Evolutionary conservation across 1,284 basidiomycete genomes (phyloP), one percentile per base, ranked within the genome.

Genomic region (Sanghuangporus weigelae): DNA sequence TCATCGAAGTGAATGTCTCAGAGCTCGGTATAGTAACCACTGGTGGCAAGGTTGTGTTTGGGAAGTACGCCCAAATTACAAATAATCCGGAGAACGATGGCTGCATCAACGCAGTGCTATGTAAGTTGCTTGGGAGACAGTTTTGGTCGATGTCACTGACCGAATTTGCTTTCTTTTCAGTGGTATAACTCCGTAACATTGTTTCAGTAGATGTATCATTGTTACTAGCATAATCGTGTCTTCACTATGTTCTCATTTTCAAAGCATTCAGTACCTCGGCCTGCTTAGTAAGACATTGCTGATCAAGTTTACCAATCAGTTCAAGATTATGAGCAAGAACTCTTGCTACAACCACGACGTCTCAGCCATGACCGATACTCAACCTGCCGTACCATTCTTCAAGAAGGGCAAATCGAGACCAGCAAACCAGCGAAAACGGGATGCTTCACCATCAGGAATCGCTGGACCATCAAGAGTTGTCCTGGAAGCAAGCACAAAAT

Each of bases 11-110:
- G 72, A 99, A 99, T 73, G 96, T 96, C 19, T 95, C 92, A 57
- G 96, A 98, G 76, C 79, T 98, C 65, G 97, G 97, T 68, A 90
- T 99, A 86, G 97, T 99, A 61, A 99, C 97, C n/a, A 92, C 97
- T 1, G 96, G 96, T 60, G 97, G 97, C 69, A 99, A 99, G 75
- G 87, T 91, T 46, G 90, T 92, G 26, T 90, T 92, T 70, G 89
- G 89, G 74, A 95, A 98, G 78, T 98, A 97, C 71, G 96, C 96
- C 0, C 96, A 99, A 74, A 86, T 98, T 71, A 98, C 95, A 55
- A 96, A 97, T 79, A 96, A 95, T 75, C 94, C 94, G 38, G 95
- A 97, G 78, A 93, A 95, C 69, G 95, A 97, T 72, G 95, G 95
- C n/a, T 96, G 94, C 73, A 90, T 97, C 73, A 96, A 97, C 73